Base-by-base conservation (phyloP, 1,284 basidiomycete species). In the Mixia osmundae region DNA sequence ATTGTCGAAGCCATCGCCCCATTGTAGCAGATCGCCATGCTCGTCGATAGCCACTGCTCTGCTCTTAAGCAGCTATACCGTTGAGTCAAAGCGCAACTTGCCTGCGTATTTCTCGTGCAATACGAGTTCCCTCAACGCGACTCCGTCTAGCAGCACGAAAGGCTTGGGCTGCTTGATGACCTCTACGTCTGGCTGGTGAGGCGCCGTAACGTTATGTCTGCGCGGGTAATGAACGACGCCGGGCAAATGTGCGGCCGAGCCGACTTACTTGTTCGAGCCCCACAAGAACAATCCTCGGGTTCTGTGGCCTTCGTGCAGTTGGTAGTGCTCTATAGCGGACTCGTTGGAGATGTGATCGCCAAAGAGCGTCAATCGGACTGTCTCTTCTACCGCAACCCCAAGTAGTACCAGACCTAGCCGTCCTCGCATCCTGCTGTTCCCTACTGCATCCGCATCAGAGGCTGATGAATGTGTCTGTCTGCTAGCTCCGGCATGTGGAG, bases 21-120 rank as follows among this genome's bases (percentile, higher is more conserved):
- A 87, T 50, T 83, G 77, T 55, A 82, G 79, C 2, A 82, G 68
- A 49, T 95, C 77, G 18, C 87, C 87, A 28, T 67, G 63, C 3
- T 71, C 72, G 53, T 87, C 79, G n/a, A 83, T 68, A 43, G 73
- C 78, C 3, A 75, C 78, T 2, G 45, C 79, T 46, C 82, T 75
- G 29, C 61, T 64, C 47, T 71, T 66, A 30, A 76, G 71, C 14
- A 87, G 56, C 12, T 11, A 7, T 5, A 9, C n/a, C n/a, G 22
- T 9, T 8, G 0, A 18, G 12, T 15, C 9, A 2, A 15, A 18
- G 10, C 7, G n/a, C 10, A 7, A 32, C 36, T 14, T 9, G 38
- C 39, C 38, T 25, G 44, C 79, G 46, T 82, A 75, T 30, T 61
- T 64, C 46, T 71, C 66, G 29, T 77, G 71, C 14, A 87, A 56